phyloP scores from a whole-genome alignment of 2,329 filamentous ascomycete genomes.

The Scolecobasidium constrictum region DNA sequence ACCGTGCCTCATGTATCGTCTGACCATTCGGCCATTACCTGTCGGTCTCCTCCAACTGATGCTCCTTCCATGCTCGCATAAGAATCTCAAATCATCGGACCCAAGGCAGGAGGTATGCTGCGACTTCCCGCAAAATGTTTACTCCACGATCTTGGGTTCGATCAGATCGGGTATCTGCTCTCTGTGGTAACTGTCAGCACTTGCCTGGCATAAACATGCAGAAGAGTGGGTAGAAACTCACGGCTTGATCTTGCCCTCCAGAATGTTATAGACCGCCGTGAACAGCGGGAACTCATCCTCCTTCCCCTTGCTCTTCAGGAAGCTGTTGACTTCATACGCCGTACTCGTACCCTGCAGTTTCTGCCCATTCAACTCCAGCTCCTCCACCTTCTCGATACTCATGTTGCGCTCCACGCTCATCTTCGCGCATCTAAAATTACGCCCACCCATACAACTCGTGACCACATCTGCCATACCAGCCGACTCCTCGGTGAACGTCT shows the following conservation, averaged over 20 bases:
- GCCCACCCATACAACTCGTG: constrained; percentile 81
- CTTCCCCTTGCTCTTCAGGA: constrained; percentile 65
- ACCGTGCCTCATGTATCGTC: too few species aligned
- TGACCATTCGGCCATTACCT: too few species aligned
- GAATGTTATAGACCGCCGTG: constrained; percentile 73
- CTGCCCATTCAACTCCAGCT: constrained; percentile 85
- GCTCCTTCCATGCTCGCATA: too few species aligned
- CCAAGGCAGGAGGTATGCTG: too few species aligned
- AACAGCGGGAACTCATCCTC: constrained; percentile 86
- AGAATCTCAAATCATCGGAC: too few species aligned
- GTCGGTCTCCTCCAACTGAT: too few species aligned
- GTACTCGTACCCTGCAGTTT: constrained; percentile 93
- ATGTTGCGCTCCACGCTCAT: constrained; percentile 71
- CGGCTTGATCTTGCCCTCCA: constrained; percentile 64
- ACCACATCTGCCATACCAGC: constrained; percentile 93
- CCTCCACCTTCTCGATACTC: constrained; percentile 78
- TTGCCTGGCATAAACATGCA: constrained; percentile 12
- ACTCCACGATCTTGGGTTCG: constrained; percentile 10
- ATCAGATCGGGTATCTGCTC: constrained; percentile 51
- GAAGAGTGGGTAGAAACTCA: constrained; percentile 66
- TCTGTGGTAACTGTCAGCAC: constrained; percentile 47
- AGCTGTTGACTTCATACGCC: constrained; percentile 80
- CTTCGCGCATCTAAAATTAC: constrained; percentile 91
- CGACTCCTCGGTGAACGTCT: constrained; percentile 95
- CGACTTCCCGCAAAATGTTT: too few species aligned